Base-by-base conservation (phyloP, 2,329 filamentous ascomycete species). In the Trichophyton schoenleinii region DNA sequence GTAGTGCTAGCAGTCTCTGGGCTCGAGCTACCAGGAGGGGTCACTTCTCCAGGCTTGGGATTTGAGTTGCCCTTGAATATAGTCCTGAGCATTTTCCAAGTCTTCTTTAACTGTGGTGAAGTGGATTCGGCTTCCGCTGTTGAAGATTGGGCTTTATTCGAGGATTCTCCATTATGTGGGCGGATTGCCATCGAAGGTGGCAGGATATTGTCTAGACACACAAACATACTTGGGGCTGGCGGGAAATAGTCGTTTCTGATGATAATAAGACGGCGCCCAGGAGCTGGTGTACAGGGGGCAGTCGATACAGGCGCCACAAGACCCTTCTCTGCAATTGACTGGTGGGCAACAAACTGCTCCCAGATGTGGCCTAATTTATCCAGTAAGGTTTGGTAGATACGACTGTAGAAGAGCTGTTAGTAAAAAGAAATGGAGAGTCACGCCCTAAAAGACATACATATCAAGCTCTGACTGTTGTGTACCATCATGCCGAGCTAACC, bases 261-360 rank as follows among this genome's bases (percentile, higher is more conserved):
- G 67, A 96, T 96, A 73, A 95, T 83, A 63, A 96, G 88, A 64
- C 88, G 83, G 68, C 92, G 89, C 55, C 88, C 87, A 1, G 91
- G 89, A 1, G 90, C 89, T 4, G 91, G 91, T 62, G 87, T 86
- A 68, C 87, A 91, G n/a, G 91, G 89, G 4, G 84, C 85, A 1
- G 89, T 89, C 0, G 88, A 91, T 4, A 89, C 86, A 0, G 80
- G 81, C 2, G 83, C 70, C 13, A 76, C 78, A 42, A 81, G 76
- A 41, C 76, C 75, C 52, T 74, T 75, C 63, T 87, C 85, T 13
- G 88, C 86, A 59, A 81, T 78, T 59, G 88, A 81, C 71, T 86
- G 86, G 18, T 90, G 80, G 74, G 85, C 88, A 15, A 92, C 79
- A 69, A 91, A 94, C 70, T 91, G 87, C 49, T 86, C 83, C 88